phyloP scores from a whole-genome alignment of 176 grass and related monocot genomes.

The Avena eriantha region DNA sequence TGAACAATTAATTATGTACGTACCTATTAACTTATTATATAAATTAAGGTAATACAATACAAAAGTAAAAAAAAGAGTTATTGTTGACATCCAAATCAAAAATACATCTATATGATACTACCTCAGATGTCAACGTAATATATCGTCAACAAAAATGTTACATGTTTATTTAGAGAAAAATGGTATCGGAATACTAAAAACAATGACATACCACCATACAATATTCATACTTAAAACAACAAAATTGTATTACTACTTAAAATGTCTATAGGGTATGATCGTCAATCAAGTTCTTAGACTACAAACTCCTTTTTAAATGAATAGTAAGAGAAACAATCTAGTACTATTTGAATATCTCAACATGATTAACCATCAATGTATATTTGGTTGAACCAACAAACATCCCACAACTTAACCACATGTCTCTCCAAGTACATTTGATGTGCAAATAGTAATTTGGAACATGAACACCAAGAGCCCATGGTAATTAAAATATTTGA shows the following conservation, averaged over 20 bases:
- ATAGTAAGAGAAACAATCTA: too few species aligned
- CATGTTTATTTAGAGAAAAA: neutral
- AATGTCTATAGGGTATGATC: neutral
- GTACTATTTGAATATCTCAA: neutral
- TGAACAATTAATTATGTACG: neutral
- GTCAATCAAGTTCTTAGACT: neutral
- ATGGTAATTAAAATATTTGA: too few species aligned
- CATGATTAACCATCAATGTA: neutral
- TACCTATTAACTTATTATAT: too few species aligned
- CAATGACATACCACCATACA: neutral
- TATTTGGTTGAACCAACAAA: neutral
- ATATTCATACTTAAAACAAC: neutral
- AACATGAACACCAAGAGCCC: too few species aligned
- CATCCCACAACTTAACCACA: neutral
- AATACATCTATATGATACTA: neutral
- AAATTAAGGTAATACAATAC: neutral
- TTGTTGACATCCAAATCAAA: neutral
- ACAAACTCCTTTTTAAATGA: too few species aligned
- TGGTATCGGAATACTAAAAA: neutral
- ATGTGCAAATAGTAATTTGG: neutral
- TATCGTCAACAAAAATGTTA: neutral
- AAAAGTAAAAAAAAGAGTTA: neutral
- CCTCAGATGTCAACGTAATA: neutral
- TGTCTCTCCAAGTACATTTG: neutral
- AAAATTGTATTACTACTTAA: neutral